Evolutionary conservation across 305 asterid genomes (phyloP).

Genomic region (Striga hermonthica): DNA sequence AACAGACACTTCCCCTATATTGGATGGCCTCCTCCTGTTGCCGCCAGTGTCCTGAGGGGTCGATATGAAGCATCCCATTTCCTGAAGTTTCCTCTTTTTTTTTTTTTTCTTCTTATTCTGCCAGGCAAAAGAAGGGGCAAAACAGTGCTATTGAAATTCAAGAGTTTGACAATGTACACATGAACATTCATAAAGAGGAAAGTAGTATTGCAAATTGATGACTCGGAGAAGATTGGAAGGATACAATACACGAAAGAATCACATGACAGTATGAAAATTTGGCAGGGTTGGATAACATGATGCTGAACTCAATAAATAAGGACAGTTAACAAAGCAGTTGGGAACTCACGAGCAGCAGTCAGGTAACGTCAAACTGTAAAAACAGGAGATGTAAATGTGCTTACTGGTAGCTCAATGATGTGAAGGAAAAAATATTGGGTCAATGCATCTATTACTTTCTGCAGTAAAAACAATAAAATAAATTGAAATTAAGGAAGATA

Average conservation of each 20-base stretch:
- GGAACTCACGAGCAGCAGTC: constrained; percentile 50
- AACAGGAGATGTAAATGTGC: constrained; percentile 34
- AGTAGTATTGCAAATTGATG: constrained; percentile 5
- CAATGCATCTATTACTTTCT: constrained; percentile 45
- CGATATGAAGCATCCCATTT: constrained; percentile 87
- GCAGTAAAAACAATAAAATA: constrained; percentile 31
- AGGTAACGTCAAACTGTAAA: constrained; percentile 33
- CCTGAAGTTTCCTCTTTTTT: constrained; percentile 27
- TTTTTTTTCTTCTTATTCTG: constrained; percentile 28
- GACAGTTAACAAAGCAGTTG: constrained; percentile 58
- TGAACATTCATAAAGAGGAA: background rate
- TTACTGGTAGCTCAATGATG: constrained; percentile 44
- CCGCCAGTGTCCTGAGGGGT: constrained; percentile 70
- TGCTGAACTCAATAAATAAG: constrained; percentile 45
- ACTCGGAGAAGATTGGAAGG: too few relatives aligned
- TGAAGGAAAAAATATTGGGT: constrained; percentile 36
- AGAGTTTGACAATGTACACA: background rate
- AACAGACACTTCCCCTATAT: constrained; percentile 86
- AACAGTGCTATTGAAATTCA: constrained; percentile 8
- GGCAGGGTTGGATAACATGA: constrained; percentile 33
- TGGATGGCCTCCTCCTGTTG: constrained; percentile 78
- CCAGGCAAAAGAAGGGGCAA: constrained; percentile 28
- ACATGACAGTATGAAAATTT: constrained; percentile 23
- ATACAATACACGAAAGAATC: too few relatives aligned
- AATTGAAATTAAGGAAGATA: constrained; percentile 29